Evolutionary conservation across 2,329 filamentous ascomycete genomes (phyloP).

Genomic region (Aspergillus niger): DNA sequence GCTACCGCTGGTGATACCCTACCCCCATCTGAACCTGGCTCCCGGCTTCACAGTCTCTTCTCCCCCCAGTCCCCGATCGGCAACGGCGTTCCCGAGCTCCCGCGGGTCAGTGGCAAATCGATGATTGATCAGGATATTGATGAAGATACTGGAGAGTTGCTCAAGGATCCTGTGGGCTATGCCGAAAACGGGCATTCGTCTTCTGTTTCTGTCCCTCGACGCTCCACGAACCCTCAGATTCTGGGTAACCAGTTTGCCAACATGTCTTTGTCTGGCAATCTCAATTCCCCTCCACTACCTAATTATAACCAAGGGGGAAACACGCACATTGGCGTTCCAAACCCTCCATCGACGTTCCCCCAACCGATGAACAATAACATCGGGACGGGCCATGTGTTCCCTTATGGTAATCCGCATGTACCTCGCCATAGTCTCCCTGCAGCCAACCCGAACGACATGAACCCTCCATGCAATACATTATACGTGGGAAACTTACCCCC

Average conservation of each 20-base stretch:
- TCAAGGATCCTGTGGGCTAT: constrained; percentile 65
- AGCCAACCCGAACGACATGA: constrained; percentile 91
- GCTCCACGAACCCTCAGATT: constrained; percentile 71
- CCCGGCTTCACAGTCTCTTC: constrained; percentile 59
- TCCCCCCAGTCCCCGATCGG: constrained; percentile 62
- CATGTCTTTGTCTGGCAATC: constrained; percentile 71
- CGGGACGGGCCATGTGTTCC: constrained; percentile 55
- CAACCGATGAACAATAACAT: constrained; percentile 56
- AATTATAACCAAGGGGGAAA: constrained; percentile 55
- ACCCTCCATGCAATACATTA: constrained; percentile 94
- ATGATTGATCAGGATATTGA: constrained; percentile 66
- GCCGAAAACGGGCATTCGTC: constrained; percentile 67
- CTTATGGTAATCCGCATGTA: constrained; percentile 60
- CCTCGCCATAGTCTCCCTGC: constrained; percentile 73
- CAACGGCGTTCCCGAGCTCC: constrained; percentile 55
- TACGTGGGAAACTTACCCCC: constrained; percentile 97
- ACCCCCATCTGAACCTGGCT: constrained; percentile 50
- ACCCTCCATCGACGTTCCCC: constrained; percentile 59
- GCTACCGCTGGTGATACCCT: constrained; percentile 53
- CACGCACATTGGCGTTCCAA: constrained; percentile 51
- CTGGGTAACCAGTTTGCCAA: constrained; percentile 68
- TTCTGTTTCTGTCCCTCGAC: constrained; percentile 53
- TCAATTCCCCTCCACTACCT: constrained; percentile 59
- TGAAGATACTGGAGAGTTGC: constrained; percentile 63
- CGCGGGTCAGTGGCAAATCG: constrained; percentile 60